These are phyloP conservation scores for Aspergillus ellipticus DNA, from an alignment of 495 filamentous ascomycete genomes.

Conservation along the genomic window DNA sequence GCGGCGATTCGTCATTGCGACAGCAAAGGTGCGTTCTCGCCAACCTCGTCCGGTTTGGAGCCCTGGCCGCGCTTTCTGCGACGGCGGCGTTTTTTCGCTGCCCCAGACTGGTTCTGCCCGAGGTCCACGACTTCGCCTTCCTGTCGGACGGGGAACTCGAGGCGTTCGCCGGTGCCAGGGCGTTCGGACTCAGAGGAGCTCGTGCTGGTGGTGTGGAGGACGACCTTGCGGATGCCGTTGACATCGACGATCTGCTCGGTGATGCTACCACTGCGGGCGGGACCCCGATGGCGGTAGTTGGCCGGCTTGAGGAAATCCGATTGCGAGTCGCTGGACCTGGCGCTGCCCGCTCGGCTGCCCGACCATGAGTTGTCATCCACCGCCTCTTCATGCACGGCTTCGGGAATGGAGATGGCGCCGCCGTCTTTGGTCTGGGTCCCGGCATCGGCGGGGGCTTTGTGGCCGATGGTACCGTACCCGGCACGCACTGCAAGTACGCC, in stretches of 20 bases:
- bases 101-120: conserved; percentile 5
- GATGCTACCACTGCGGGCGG: conserved; percentile 79
- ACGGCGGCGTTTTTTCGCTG: conserved; percentile 30
- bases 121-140: conserved; percentile 13
- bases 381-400: conserved; percentile 34
- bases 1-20: conserved; percentile 2
- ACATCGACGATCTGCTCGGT: conserved; percentile 82
- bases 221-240: conserved; percentile 78
- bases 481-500: conserved; percentile 63
- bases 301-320: conserved; percentile 7
- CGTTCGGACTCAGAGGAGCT: conserved; percentile 40
- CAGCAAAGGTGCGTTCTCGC: conserved; percentile 24
- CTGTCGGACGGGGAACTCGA: conserved; percentile 17
- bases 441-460: conserved; percentile 22
- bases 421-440: conserved; percentile 24
- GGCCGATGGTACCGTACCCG: conserved; percentile 58
- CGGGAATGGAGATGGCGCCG: conserved; percentile 33
- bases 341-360: conserved; percentile 30
- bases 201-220: conserved; percentile 68
- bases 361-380: conserved; percentile 24
- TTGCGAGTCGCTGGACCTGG: conserved; percentile 37
- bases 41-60: conserved; percentile 14
- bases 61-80: conserved; percentile 25
- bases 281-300: conserved; percentile 42
- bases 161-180: not conserved